Conservation (phyloP, 306 rosid genomes). For the Ceratonia siliqua region DNA sequence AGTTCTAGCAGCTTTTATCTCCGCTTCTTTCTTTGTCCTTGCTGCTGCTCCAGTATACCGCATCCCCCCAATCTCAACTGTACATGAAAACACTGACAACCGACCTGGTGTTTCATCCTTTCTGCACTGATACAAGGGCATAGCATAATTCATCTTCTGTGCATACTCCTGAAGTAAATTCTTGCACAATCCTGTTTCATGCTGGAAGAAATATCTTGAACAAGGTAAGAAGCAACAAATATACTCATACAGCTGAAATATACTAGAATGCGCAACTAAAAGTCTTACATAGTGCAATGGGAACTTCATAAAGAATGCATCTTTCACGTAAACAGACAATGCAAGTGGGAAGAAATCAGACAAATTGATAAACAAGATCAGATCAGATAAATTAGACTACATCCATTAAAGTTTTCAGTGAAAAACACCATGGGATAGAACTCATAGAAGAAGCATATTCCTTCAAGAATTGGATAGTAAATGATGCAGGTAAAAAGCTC, state of each 20-base stretch:
- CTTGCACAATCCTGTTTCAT: conserved; percentile 96
- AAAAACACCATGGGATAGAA: background rate
- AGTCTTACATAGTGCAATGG: background rate
- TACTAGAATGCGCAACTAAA: conserved; percentile 1
- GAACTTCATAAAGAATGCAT: background rate
- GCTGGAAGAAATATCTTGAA: conserved; percentile 54
- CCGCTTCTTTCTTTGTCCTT: conserved; percentile 92
- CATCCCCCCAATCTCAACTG: conserved; percentile 83
- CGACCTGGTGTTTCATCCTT: conserved; percentile 64
- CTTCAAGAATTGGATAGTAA: background rate
- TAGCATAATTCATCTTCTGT: conserved; percentile 94
- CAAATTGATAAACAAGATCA: background rate
- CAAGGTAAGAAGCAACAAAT: conserved; percentile 32
- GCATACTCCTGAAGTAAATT: conserved; percentile 98
- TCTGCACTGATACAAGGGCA: conserved; percentile 72
- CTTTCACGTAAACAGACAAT: background rate
- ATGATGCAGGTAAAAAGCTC: background rate
- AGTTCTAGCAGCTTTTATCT: conserved; percentile 97
- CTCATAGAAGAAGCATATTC: background rate
- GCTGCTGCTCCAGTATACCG: conserved; percentile 83
- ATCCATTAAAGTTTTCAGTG: background rate
- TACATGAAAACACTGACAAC: conserved; percentile 59
- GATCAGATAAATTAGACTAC: background rate
- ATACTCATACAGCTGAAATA: background rate
- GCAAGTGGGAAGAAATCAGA: conserved; percentile 2